A percentile compares a stretch with the other conserved stretches of the same genome.
Evolutionary conservation across 2,329 filamentous ascomycete genomes (phyloP).

Genomic region (Diaporthe australafricana): DNA sequence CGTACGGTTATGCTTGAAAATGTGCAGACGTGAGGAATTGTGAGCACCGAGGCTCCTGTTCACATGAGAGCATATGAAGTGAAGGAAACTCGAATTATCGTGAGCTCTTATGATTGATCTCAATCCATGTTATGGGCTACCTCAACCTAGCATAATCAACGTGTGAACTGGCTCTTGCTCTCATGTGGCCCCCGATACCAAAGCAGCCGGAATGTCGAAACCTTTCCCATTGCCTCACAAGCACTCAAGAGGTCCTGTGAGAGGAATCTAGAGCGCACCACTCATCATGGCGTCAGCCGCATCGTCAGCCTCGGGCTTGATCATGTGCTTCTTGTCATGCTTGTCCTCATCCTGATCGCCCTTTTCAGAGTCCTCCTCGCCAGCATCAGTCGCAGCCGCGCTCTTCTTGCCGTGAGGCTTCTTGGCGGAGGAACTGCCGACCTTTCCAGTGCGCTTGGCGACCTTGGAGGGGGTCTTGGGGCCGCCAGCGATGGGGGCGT

Average conservation of each 20-base stretch:
- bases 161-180: not conserved
- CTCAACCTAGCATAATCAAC: not conserved
- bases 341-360: not conserved
- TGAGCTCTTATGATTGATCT: not conserved
- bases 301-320: not conserved
- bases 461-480: slow-evolving; percentile 34
- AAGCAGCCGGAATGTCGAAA: not conserved
- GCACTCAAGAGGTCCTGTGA: not conserved
- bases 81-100: not conserved
- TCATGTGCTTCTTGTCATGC: not conserved
- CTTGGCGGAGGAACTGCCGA: slow-evolving; percentile 19
- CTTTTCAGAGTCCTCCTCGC: not conserved
- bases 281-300: slow-evolving; percentile 1
- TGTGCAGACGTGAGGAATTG: not conserved
- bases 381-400: not conserved
- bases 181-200: not conserved
- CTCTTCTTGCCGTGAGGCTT: slow-evolving; percentile 23
- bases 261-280: not conserved
- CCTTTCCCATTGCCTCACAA: not conserved
- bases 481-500: not conserved
- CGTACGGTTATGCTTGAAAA: not conserved
- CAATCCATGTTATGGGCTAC: not conserved
- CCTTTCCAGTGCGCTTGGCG: slow-evolving; percentile 32
- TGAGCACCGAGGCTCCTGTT: too few relatives aligned
- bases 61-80: not conserved